Evolutionary conservation across 768 basidiomycete species (phyloP), one percentile per base, ranked within the genome.

Genomic region (Tylopilus sp.): DNA sequence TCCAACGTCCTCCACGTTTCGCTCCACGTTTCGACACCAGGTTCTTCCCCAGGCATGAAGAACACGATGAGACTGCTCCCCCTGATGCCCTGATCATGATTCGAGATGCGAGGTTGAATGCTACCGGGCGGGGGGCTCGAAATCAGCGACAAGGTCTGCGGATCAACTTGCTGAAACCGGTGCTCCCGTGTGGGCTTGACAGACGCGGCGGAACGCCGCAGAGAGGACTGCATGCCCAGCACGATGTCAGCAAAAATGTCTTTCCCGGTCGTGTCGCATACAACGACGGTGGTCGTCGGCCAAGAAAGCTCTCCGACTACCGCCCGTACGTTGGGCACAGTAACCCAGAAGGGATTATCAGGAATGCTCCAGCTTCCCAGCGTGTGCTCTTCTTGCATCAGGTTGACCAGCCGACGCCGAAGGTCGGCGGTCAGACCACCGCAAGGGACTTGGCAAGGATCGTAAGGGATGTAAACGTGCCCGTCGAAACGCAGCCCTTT

Each of bases 401-500:
- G 39, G 11, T 42, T 17, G 30, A 41, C 4, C 36, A 57, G 51
- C 22, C 46, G 51, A 11, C 6, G 22, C 13, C 51, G 47, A n/a
- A 33, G 17, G 18, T 31, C 40, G 18, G 25, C 38, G 20, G 25
- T 31, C 20, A 54, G 47, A 30, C 13, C 18, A n/a, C 40, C 21
- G 17, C 22, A 7, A 2, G 44, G 44, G 33, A n/a, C 20, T 26
- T 39, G 48, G 48, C 40, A 48, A 17, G 48, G 44, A 28, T 50
- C 5, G 40, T 40, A 54, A 11, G 61, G 48, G 18, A 60, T 26
- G 42, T 55, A 73, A 11, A 66, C 57, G 45, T 72, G 66, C 11
- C 52, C 58, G 33, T 49, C 48, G 48, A 72, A 69, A 18, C 31
- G 20, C 52, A 73, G 53, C 11, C 50, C 48, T 40, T 13, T 50